Evolutionary conservation across 768 basidiomycete species (phyloP).

Genomic region (Leccinellum rugosiceps): DNA sequence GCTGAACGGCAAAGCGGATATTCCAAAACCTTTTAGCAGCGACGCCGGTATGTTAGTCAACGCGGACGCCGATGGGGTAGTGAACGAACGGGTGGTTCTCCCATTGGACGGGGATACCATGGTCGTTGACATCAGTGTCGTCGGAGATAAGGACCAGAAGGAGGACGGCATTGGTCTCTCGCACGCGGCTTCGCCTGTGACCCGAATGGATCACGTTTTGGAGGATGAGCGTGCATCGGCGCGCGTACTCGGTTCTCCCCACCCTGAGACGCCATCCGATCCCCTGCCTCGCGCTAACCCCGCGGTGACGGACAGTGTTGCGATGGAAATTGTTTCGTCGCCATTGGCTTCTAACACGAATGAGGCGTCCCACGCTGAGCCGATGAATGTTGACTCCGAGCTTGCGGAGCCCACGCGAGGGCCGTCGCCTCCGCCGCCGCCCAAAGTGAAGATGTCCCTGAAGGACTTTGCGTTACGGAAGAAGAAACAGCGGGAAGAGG

Average conservation of each 20-base stretch:
- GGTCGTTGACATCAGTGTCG: constrained; percentile 18
- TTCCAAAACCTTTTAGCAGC: not conserved
- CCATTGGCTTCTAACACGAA: not conserved
- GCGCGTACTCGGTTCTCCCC: not conserved
- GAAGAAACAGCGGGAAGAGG: constrained; percentile 51
- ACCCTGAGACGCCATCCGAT: not conserved
- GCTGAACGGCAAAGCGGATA: constrained; percentile 4
- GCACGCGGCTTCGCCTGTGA: not conserved
- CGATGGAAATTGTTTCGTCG: not conserved
- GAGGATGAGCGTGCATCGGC: not conserved
- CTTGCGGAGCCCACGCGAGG: constrained; percentile 6
- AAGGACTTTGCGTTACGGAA: constrained; percentile 56
- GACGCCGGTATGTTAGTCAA: not conserved
- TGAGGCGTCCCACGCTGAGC: constrained; percentile 9
- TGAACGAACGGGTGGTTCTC: not conserved
- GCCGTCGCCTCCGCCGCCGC: constrained; percentile 34
- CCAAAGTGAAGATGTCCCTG: constrained; percentile 55
- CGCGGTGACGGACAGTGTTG: not conserved
- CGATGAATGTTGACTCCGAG: not conserved
- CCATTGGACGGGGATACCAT: constrained; percentile 15
- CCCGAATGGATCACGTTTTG: not conserved
- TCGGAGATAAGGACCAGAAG: constrained; percentile 1
- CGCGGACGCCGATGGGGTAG: not conserved
- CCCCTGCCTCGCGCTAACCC: not conserved
- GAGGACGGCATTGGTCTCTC: not conserved